phyloP scores from a whole-genome alignment of 306 rosid genomes.

The Prunus campanulata region DNA sequence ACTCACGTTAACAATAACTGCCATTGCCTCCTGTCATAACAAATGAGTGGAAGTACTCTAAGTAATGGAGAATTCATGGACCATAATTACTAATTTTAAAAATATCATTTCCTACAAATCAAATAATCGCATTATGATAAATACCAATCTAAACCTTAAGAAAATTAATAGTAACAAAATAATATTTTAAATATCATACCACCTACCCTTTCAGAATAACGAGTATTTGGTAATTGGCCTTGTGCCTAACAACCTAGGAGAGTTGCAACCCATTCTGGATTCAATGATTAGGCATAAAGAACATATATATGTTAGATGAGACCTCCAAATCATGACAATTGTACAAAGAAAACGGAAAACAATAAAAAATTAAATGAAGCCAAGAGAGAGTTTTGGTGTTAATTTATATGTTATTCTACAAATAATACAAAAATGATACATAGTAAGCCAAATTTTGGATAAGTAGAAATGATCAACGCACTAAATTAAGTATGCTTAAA shows the following conservation, averaged over 20 bases:
- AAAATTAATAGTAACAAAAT: too few species aligned
- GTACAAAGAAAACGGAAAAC: not conserved
- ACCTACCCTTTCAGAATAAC: not conserved
- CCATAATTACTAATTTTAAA: too few species aligned
- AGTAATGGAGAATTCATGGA: too few species aligned
- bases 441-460: too few species aligned
- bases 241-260: not conserved
- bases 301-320: not conserved
- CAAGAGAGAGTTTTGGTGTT: not conserved
- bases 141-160: too few species aligned
- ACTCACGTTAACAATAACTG: too few species aligned
- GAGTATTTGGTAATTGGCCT: not conserved
- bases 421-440: not conserved
- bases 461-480: not conserved
- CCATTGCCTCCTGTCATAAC: too few species aligned
- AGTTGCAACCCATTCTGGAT: not conserved
- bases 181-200: not conserved
- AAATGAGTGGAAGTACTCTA: too few species aligned
- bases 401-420: too few species aligned
- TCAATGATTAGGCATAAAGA: not conserved
- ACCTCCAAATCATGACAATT: not conserved
- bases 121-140: too few species aligned
- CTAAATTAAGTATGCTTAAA: not conserved
- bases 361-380: not conserved
- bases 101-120: too few species aligned